Base-by-base conservation (phyloP, 306 rosid species). In the Begonia fuchsioides region DNA sequence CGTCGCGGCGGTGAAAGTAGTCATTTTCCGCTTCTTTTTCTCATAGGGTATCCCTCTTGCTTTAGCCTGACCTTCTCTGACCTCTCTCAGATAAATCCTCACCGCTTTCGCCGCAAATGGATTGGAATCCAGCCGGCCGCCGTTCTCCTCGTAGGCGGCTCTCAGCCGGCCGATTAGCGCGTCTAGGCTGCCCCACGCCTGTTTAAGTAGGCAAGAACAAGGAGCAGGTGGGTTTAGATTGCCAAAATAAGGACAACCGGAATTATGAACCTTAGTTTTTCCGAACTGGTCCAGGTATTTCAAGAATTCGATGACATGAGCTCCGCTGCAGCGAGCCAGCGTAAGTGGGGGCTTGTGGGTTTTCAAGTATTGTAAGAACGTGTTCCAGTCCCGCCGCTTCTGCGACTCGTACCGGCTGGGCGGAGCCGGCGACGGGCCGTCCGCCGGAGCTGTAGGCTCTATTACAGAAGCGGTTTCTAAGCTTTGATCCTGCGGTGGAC, bases 331-430 rank as follows among this genome's bases (percentile, higher is more conserved):
- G 44, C 94, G 73, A 0, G 81, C 85, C 17, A 90, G 53, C 14
- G 86, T 73, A 55, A 90, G 76, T 45, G 98, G 98, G 15, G 98
- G 98, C 70, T 90, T 90, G 78, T 90, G 98, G 73, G 81, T 85
- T 66, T 57, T 74, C 41, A 90, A 55, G 68, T 90, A 90, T 77
- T 90, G 98, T 49, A 82, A 47, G 63, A 90, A 90, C 5, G 95
- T 90, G 83, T 81, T 90, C 98, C 98, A 90, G 75, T 90, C 98
- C 14, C 98, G 64, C 20, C 96, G 55, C 46, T 90, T 90, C 66
- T 90, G 98, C 4, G 98, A 81, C 69, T 90, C 98, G 65, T 90
- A 90, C 12, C 98, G 75, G 58, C 96, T 90, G 14, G 79, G 94
- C 1, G 82, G 79, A 14, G 81, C 72, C 0, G 79, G 67, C 4